phyloP scores from a whole-genome alignment of 176 grass and related monocot species.

The Microstegium vimineum region DNA sequence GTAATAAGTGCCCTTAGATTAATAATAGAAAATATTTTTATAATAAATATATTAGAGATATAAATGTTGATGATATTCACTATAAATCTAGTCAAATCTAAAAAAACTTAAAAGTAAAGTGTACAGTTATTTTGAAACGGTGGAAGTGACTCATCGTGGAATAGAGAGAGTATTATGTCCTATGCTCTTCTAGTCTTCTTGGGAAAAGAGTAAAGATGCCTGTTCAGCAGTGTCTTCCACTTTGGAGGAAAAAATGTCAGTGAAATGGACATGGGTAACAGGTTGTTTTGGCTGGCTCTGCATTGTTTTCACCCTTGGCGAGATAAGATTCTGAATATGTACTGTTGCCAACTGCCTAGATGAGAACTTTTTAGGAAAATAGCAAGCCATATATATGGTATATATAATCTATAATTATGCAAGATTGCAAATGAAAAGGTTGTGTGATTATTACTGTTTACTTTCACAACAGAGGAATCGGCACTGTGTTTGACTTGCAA shows the following conservation, averaged over 20 bases:
- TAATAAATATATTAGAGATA: not conserved
- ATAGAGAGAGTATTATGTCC: not conserved
- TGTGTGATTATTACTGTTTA: not conserved
- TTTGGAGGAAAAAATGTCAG: not conserved
- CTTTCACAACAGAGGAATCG: not conserved
- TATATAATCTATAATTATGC: not conserved
- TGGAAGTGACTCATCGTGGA: not conserved
- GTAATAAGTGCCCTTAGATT: not conserved
- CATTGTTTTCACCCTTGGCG: not conserved
- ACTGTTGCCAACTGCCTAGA: not conserved
- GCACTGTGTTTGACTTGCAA: not conserved
- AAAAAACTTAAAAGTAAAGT: not conserved
- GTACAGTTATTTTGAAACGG: not conserved
- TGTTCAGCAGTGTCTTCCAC: conserved; percentile 5
- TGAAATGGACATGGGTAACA: conserved; percentile 16
- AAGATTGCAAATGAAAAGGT: not conserved
- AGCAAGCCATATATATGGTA: not conserved
- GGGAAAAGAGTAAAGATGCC: conserved; percentile 38
- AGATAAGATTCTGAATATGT: conserved; percentile 26
- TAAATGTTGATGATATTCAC: not conserved
- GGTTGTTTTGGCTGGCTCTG: conserved; percentile 15
- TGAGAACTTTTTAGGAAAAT: not conserved
- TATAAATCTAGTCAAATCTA: not conserved
- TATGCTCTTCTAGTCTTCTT: not conserved
- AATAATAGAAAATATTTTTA: not conserved